Percentiles rank a stretch among this genome's conserved stretches.
Evolutionary conservation across 2,329 filamentous ascomycete genomes (phyloP).

Genomic region (Chrysoporthe austroafricana): DNA sequence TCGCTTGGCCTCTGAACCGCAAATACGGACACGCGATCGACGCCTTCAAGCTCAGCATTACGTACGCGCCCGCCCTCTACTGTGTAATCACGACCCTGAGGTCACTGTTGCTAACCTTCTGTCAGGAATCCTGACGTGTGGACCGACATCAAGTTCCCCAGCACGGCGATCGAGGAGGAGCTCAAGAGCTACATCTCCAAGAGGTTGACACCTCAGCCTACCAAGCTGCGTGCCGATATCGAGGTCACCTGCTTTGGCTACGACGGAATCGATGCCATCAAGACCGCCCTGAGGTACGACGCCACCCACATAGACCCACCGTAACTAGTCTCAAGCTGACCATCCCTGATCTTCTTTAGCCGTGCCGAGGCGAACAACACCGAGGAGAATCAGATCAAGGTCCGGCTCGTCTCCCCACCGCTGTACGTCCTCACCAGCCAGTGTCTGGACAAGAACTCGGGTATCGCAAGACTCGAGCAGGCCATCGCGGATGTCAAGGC

Average conservation of each 20-base stretch:
- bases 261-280: constrained; percentile 97
- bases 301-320: neutral
- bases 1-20: constrained; percentile 97
- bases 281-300: constrained; percentile 76
- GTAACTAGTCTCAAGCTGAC: neutral
- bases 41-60: constrained; percentile 99
- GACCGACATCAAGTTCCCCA: constrained; percentile 90
- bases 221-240: constrained; percentile 96
- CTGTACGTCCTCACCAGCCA: constrained; percentile 96
- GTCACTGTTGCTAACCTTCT: constrained; percentile 10
- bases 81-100: neutral
- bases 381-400: constrained; percentile 91
- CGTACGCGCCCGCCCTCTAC: constrained; percentile 52
- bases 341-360: constrained; percentile 1
- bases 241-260: constrained; percentile 96
- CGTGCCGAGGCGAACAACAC: constrained; percentile 91
- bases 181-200: constrained; percentile 95
- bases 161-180: constrained; percentile 82
- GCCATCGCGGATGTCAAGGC: constrained; percentile 85
- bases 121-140: constrained; percentile 89
- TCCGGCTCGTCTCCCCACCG: constrained; percentile 96
- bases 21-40: constrained; percentile 97
- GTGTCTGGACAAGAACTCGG: constrained; percentile 88
- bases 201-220: constrained; percentile 95
- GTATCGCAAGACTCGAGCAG: constrained; percentile 83